Percentiles rank a stretch among this genome's conserved stretches.
These are phyloP conservation scores for Xylaria sp. DNA, from an alignment of 2,329 filamentous ascomycete species.

Conservation along the genomic window DNA sequence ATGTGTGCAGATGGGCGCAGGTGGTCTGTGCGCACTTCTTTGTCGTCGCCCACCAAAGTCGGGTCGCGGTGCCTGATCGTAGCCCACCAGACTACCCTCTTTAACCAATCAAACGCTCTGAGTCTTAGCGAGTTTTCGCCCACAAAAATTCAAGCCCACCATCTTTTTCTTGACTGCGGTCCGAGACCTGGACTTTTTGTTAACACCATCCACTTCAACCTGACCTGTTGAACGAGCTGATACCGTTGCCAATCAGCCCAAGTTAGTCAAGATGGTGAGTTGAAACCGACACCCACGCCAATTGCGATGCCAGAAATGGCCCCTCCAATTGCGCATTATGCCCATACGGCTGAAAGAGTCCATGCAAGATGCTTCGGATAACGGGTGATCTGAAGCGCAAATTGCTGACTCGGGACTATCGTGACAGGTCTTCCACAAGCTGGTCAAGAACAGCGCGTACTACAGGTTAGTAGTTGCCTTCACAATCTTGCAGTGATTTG, in stretches of 20 bases:
- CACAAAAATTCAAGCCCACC: slow-evolving; percentile 44
- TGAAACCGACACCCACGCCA: slow-evolving; percentile 45
- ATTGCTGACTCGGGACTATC: slow-evolving; percentile 94
- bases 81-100: slow-evolving; percentile 39
- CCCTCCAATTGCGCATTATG: slow-evolving; percentile 34
- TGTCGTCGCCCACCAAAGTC: slow-evolving; percentile 37
- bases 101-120: slow-evolving; percentile 22
- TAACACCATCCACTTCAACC: slow-evolving; percentile 21
- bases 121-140: slow-evolving; percentile 44
- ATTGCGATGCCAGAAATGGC: slow-evolving; percentile 42
- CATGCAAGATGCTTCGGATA: slow-evolving; percentile 98
- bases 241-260: slow-evolving; percentile 48
- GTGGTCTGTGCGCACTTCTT: slow-evolving; percentile 28
- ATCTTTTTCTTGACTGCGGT: slow-evolving; percentile 31
- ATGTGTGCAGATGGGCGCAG: too few relatives aligned
- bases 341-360: slow-evolving; percentile 61
- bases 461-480: slow-evolving; percentile 74
- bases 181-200: slow-evolving; percentile 21
- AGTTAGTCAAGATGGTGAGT: slow-evolving; percentile 74
- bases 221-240: slow-evolving; percentile 35
- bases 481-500: background rate
- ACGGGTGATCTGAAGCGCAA: slow-evolving; percentile 87
- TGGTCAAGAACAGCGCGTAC: slow-evolving; percentile 98
- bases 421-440: slow-evolving; percentile 85
- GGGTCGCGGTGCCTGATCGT: slow-evolving; percentile 35